Conservation (phyloP, 352 stramenopile species). For the Globisporangium megalacanthum region DNA sequence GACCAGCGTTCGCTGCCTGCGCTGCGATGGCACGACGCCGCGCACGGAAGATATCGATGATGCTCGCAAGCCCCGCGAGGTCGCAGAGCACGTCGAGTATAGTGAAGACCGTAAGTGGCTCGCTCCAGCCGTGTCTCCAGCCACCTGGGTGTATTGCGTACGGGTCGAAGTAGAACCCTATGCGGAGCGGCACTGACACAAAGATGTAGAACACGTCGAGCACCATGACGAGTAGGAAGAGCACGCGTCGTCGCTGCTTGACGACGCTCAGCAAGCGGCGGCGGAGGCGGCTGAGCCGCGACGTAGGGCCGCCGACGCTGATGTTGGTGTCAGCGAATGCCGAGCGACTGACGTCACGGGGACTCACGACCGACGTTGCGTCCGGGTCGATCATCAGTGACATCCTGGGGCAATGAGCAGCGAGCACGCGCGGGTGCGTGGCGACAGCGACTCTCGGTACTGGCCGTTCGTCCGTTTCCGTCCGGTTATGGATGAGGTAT, state of each 20-base stretch:
- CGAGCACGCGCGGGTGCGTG: no score
- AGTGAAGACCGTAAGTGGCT: constrained; percentile 41
- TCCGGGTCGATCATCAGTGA: background rate
- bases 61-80: constrained; percentile 26
- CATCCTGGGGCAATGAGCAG: no score
- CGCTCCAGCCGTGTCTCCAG: constrained; percentile 30
- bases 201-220: constrained; percentile 36
- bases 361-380: constrained; percentile 7
- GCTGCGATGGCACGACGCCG: constrained; percentile 38
- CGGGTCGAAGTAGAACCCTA: constrained; percentile 39
- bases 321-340: background rate
- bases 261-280: constrained; percentile 1
- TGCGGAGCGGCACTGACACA: constrained; percentile 30
- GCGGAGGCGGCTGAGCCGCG: background rate
- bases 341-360: constrained; percentile 9
- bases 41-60: constrained; percentile 47
- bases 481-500: no score
- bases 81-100: constrained; percentile 48
- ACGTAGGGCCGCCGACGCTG: background rate
- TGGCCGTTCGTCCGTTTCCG: no score
- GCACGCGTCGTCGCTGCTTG: constrained; percentile 13
- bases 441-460: no score
- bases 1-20: constrained; percentile 15
- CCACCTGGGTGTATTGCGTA: constrained; percentile 6
- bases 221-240: constrained; percentile 19